Evolutionary conservation across 768 basidiomycete species (phyloP).

Genomic region (Mrakia gelida): DNA sequence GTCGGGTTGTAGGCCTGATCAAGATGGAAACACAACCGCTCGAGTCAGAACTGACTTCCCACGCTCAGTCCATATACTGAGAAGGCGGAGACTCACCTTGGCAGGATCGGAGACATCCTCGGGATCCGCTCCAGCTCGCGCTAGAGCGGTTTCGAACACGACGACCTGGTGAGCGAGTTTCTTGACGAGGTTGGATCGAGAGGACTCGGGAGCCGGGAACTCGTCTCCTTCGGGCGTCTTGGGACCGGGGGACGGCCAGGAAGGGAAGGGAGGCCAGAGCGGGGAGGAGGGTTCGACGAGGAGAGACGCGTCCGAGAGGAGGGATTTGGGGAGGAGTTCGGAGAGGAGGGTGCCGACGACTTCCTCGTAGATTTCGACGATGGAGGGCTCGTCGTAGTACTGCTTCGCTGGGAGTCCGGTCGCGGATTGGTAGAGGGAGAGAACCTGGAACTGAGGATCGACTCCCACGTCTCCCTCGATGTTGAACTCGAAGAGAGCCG

Average conservation of each 20-base stretch:
- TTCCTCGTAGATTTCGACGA: conserved; percentile 64
- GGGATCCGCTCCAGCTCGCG: conserved; percentile 74
- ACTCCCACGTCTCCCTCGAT: conserved; percentile 6
- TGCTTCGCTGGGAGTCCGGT: conserved; percentile 89
- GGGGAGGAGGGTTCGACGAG: conserved; percentile 9
- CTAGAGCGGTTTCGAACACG: conserved; percentile 70
- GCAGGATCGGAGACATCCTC: conserved; percentile 65
- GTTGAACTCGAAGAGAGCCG: conserved; percentile 18
- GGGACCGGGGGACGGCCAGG: conserved; percentile 10
- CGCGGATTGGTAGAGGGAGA: conserved; percentile 74
- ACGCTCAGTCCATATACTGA: conserved; percentile 46
- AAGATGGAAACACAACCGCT: too few relatives aligned
- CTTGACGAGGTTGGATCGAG: conserved; percentile 39
- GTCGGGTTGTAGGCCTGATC: conserved; percentile 73
- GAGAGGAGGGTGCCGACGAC: conserved; percentile 52
- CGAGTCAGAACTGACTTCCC: too few relatives aligned
- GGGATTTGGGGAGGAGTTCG: conserved; percentile 11
- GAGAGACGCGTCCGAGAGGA: neutral
- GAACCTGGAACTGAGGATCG: conserved; percentile 12
- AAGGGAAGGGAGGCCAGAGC: conserved; percentile 26
- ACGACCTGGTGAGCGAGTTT: conserved; percentile 60
- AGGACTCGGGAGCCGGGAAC: conserved; percentile 15
- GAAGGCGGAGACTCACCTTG: too few relatives aligned
- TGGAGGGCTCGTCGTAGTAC: conserved; percentile 75
- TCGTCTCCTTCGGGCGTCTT: conserved; percentile 16